These are phyloP conservation scores for Ophiosphaerella herpotricha DNA, from an alignment of 2,329 filamentous ascomycete species.

Conservation along the genomic window DNA sequence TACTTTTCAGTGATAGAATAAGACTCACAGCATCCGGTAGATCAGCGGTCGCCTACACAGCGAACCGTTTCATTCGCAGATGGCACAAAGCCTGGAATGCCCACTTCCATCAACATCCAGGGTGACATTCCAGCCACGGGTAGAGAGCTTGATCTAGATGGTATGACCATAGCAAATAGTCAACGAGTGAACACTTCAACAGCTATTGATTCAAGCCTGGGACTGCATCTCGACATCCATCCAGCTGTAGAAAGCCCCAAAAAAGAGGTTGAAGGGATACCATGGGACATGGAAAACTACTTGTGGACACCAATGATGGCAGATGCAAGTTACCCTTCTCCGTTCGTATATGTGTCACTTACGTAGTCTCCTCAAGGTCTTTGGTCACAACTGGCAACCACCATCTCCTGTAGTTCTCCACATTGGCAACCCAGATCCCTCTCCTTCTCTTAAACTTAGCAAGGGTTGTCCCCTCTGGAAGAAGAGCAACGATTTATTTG, in stretches of 20 bases:
- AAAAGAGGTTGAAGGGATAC: constrained; percentile 11
- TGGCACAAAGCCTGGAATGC: constrained; percentile 18
- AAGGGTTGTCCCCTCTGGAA: constrained; percentile 34
- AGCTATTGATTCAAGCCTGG: constrained; percentile 4
- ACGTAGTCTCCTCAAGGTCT: constrained; percentile 23
- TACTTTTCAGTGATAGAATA: constrained; percentile 6
- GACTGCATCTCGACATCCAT: constrained; percentile 20
- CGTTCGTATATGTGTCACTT: background rate
- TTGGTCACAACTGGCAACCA: constrained; percentile 34
- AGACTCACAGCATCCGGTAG: constrained; percentile 32
- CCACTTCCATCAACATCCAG: constrained; percentile 16
- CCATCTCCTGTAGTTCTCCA: constrained; percentile 38
- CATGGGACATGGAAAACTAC: constrained; percentile 24
- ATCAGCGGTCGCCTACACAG: constrained; percentile 26
- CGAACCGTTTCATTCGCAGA: constrained; percentile 19
- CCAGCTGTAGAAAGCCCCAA: constrained; percentile 17
- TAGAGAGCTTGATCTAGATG: constrained; percentile 34
- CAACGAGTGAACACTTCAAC: constrained; percentile 7
- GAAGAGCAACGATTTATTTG: constrained; percentile 38
- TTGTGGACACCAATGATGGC: constrained; percentile 36
- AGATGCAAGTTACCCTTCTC: constrained; percentile 16
- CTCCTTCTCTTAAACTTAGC: constrained; percentile 3
- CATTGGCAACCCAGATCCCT: constrained; percentile 24
- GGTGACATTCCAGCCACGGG: constrained; percentile 7
- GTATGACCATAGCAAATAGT: constrained; percentile 33